Percentiles rank a stretch among this genome's conserved stretches.
phyloP scores from a whole-genome alignment of 2,329 filamentous ascomycete species.

The Penicillium fuscoglaucum region DNA sequence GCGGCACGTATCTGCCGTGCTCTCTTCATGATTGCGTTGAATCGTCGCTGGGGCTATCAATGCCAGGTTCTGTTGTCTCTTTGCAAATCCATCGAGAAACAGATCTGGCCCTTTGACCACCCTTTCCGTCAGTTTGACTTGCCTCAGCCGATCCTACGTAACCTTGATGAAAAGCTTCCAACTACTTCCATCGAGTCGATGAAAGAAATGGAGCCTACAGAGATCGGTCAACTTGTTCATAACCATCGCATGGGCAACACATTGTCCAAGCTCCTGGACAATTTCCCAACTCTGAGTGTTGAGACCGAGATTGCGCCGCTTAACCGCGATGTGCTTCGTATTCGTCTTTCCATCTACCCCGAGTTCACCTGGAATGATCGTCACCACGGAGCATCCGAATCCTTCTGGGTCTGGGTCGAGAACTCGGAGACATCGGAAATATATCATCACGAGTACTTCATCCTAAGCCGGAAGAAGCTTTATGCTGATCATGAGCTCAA shows the following conservation, averaged over 20 bases:
- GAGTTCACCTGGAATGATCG: constrained; percentile 95
- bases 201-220: constrained; percentile 87
- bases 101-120: constrained; percentile 92
- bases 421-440: constrained; percentile 97
- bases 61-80: constrained; percentile 87
- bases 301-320: constrained; percentile 94
- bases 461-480: constrained; percentile 83
- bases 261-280: constrained; percentile 77
- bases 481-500: constrained; percentile 96
- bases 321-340: constrained; percentile 91
- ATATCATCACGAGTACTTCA: constrained; percentile 96
- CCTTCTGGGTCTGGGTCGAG: constrained; percentile 98
- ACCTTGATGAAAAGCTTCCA: constrained; percentile 77
- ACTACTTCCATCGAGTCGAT: constrained; percentile 75
- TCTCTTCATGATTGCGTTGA: constrained; percentile 95
- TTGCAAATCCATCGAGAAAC: constrained; percentile 95
- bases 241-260: constrained; percentile 84
- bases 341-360: constrained; percentile 79
- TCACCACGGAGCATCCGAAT: constrained; percentile 89
- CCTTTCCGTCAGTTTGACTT: constrained; percentile 94
- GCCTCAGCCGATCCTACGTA: constrained; percentile 75
- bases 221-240: constrained; percentile 88
- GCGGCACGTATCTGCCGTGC: constrained; percentile 91
- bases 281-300: constrained; percentile 87
- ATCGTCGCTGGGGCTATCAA: constrained; percentile 92